Evolutionary conservation across 768 basidiomycete species (phyloP), one percentile per base, ranked within the genome.

Genomic region (Xerocomus potaroensis): DNA sequence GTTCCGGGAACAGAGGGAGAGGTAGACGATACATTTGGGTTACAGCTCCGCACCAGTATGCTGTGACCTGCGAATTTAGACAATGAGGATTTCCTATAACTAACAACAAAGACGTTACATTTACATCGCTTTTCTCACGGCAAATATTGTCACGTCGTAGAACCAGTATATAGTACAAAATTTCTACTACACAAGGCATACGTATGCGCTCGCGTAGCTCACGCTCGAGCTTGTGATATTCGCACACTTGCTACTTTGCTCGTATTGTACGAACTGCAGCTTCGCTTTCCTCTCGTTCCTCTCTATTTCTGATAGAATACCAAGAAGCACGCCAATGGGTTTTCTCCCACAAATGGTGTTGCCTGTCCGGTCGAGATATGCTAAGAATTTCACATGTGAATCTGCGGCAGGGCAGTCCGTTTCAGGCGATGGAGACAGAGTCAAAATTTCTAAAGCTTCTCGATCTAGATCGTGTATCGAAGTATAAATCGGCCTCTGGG

Each of bases 311-410:
- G 79, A 57, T 40, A 97, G 64, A 7, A 91, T 84, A 1, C 89
- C 89, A 14, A 98, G 72, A 2, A 99, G 71, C 5, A 98, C 89
- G 0, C 92, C 91, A 42, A 99, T 97, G 1, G 96, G 92, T 58
- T 97, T 93, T 31, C 96, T 76, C 3, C 96, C 96, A 62, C 96
- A 99, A 36, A 99, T 96, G 1, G 96, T 98, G 69, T 99, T 99
- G 69, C 84, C 80, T 27, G 91, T 94, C 48, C 72, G 69, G 11
- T 69, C 61, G 2, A 91, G 75, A 62, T 93, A 92, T 6, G 72
- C 69, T 2, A 79, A 71, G 59, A 93, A 94, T 18, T 71, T 63
- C 4, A 51, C 51, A 56, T 91, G 89, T 0, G 84, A 79, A 22
- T 72, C 65, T 8, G 63, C 63, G 0, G 79, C 79, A 24, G 70